Conservation (phyloP, 225 moss, liverwort and hornwort species). For the Bryum argenteum region DNA sequence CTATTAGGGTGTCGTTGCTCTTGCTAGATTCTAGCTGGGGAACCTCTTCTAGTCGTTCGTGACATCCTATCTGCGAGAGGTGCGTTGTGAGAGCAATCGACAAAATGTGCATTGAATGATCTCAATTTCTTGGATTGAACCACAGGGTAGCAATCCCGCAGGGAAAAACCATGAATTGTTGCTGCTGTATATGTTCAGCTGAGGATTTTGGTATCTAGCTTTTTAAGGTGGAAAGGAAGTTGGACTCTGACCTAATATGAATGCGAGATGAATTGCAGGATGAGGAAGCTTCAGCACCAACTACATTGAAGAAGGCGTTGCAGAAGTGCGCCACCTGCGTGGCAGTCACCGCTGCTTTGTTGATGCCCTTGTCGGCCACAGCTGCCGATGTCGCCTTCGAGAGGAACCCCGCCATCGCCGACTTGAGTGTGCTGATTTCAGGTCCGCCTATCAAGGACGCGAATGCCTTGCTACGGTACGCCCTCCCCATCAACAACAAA, state of each 20-base stretch:
- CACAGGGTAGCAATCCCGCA: too few relatives aligned
- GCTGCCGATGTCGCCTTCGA: conserved; percentile 33
- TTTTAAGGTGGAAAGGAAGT: too few relatives aligned
- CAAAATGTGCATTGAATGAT: too few relatives aligned
- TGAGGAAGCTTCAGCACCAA: conserved; percentile 24
- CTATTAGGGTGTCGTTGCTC: not conserved
- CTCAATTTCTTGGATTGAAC: too few relatives aligned
- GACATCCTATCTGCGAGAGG: too few relatives aligned
- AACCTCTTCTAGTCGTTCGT: too few relatives aligned
- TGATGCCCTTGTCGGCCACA: conserved; percentile 43
- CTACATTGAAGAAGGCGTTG: conserved; percentile 29
- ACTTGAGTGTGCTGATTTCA: conserved; percentile 73
- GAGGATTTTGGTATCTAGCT: not conserved
- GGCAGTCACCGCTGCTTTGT: conserved; percentile 49
- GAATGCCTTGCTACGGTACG: conserved; percentile 81
- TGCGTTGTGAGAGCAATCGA: too few relatives aligned
- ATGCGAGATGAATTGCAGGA: conserved; percentile 30
- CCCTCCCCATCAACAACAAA: conserved; percentile 87
- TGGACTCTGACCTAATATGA: conserved; percentile 29
- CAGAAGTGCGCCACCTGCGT: conserved; percentile 50
- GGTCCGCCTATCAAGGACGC: conserved; percentile 96
- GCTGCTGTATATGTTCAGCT: not conserved
- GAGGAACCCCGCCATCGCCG: conserved; percentile 59
- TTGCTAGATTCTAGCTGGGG: not conserved
- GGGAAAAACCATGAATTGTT: not conserved